Percentiles rank a stretch among this genome's conserved stretches.
phyloP scores from a whole-genome alignment of 192 early-diverging fungal genomes.

The Radiomyces spectabilis region DNA sequence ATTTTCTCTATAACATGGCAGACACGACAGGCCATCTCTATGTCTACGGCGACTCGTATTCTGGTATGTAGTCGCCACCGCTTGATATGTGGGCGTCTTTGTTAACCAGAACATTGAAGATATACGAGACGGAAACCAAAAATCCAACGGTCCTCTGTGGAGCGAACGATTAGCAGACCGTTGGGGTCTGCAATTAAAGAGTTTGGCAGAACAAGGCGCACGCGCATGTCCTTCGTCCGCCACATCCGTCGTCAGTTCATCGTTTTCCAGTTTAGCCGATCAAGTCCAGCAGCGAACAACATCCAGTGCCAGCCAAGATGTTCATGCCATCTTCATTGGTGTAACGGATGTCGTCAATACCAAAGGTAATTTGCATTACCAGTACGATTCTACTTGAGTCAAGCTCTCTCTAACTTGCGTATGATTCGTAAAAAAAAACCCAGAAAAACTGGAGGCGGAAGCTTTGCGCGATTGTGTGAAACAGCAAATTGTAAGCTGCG shows the following conservation, averaged over 20 bases:
- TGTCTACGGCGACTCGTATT: constrained; percentile 33
- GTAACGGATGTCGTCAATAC: constrained; percentile 19
- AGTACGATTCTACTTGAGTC: neutral
- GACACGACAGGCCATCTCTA: constrained; percentile 1
- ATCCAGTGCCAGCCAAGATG: too few relatives aligned
- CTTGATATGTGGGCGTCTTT: too few relatives aligned
- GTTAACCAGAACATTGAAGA: too few relatives aligned
- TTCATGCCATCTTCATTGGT: constrained; percentile 26
- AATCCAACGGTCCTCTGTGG: constrained; percentile 30
- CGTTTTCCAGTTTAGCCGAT: neutral
- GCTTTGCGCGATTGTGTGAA: constrained; percentile 6
- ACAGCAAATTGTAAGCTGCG: constrained; percentile 14
- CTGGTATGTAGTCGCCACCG: constrained; percentile 17
- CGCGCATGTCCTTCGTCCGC: constrained; percentile 2
- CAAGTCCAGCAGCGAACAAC: too few relatives aligned
- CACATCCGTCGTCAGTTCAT: neutral
- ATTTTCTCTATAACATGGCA: neutral
- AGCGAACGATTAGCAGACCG: constrained; percentile 9
- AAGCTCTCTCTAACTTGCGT: neutral
- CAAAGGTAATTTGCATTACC: constrained; percentile 2
- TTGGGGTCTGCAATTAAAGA: constrained; percentile 8
- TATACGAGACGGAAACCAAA: neutral
- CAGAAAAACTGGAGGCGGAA: neutral
- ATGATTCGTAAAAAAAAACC: neutral
- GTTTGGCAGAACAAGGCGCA: constrained; percentile 1